Evolutionary conservation across 371 early-diverging fungal genomes (phyloP).

Genomic region (Saksenaea oblongispora): DNA sequence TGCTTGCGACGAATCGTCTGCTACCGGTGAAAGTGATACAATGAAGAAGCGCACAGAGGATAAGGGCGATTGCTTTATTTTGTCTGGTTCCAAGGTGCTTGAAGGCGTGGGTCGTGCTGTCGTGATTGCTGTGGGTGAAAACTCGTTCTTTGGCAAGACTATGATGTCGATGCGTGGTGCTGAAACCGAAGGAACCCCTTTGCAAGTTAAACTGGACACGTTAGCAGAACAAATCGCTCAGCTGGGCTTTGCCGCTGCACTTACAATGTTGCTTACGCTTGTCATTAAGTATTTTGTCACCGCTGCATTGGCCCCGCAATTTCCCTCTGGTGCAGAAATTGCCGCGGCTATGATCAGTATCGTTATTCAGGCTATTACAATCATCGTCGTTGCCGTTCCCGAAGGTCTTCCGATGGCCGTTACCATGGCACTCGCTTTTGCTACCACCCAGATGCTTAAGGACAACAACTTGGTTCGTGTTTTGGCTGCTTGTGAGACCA

Average conservation of each 20-base stretch:
- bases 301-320: slow-evolving; percentile 55
- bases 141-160: slow-evolving; percentile 82
- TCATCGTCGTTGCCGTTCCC: slow-evolving; percentile 97
- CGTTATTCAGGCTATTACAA: slow-evolving; percentile 82
- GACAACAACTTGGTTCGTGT: slow-evolving; percentile 94
- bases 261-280: slow-evolving; percentile 78
- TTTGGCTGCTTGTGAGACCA: slow-evolving; percentile 95
- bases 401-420: slow-evolving; percentile 98
- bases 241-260: slow-evolving; percentile 80
- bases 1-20: slow-evolving; percentile 87
- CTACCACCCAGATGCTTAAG: slow-evolving; percentile 92
- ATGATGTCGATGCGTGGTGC: slow-evolving; percentile 84
- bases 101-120: slow-evolving; percentile 87
- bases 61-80: slow-evolving; percentile 78
- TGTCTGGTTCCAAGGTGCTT: slow-evolving; percentile 89
- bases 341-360: slow-evolving; percentile 75
- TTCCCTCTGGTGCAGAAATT: slow-evolving; percentile 60
- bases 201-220: slow-evolving; percentile 84
- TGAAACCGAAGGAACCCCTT: slow-evolving; percentile 84
- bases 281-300: slow-evolving; percentile 79
- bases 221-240: slow-evolving; percentile 94
- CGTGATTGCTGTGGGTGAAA: slow-evolving; percentile 84
- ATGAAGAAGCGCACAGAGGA: slow-evolving; percentile 67
- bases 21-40: slow-evolving; percentile 91
- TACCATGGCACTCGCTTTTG: slow-evolving; percentile 94